Conservation (phyloP, 345 rosid species). For the Murraya koenigii region DNA sequence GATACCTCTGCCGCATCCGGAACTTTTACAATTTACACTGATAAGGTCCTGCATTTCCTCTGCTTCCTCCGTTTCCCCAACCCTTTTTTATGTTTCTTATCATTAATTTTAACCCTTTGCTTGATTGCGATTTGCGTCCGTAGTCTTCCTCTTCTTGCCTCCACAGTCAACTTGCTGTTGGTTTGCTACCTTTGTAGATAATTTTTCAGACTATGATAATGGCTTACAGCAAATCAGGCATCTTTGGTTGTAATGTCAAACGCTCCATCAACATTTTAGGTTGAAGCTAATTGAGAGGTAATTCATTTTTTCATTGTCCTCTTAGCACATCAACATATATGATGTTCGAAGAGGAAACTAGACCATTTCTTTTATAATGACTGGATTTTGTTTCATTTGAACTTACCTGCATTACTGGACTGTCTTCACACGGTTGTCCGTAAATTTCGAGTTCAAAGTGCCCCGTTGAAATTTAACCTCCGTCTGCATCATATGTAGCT, state of each 20-base stretch:
- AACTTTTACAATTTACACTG: conserved; percentile 31
- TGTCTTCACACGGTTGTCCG: too few species aligned
- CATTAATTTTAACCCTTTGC: conserved; percentile 14
- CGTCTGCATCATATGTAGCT: too few species aligned
- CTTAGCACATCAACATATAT: too few species aligned
- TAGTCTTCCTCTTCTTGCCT: conserved; percentile 39
- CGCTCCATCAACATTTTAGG: conserved; percentile 38
- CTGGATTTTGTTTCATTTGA: too few species aligned
- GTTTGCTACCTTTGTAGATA: conserved; percentile 71
- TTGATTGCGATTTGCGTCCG: conserved; percentile 57
- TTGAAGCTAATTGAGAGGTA: conserved; percentile 53
- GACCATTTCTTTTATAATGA: too few species aligned
- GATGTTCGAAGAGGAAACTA: too few species aligned
- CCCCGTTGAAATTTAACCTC: too few species aligned
- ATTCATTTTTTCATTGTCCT: too few species aligned
- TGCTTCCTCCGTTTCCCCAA: neutral
- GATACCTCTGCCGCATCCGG: conserved; percentile 72
- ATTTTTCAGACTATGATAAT: conserved; percentile 47
- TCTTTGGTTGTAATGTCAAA: conserved; percentile 41
- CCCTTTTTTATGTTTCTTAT: conserved; percentile 1
- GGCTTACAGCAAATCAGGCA: conserved; percentile 42
- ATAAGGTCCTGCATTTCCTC: conserved; percentile 42
- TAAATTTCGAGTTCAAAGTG: too few species aligned
- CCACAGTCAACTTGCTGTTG: conserved; percentile 51
- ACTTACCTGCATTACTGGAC: too few species aligned